These are phyloP conservation scores for Haplosporangium gracile DNA, from an alignment of 192 early-diverging fungal species.

Conservation along the genomic window DNA sequence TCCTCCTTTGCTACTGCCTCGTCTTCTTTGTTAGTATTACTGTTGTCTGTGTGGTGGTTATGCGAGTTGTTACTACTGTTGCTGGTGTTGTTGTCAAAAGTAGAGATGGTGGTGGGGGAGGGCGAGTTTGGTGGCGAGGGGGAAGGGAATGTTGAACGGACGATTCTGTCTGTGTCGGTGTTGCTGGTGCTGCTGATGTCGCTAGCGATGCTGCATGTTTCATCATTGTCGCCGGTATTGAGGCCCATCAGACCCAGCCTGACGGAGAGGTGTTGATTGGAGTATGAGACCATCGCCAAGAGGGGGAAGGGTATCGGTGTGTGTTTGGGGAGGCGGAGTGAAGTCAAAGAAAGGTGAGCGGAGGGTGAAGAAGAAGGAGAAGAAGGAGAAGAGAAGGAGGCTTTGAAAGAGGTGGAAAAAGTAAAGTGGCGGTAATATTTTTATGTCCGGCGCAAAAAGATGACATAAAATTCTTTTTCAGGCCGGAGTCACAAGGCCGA, in stretches of 20 bases:
- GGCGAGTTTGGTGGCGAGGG: conserved; percentile 1
- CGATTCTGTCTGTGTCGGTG: not conserved
- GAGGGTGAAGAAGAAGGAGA: not conserved
- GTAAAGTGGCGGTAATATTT: not conserved
- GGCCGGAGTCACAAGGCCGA: not conserved
- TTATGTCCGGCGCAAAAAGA: not conserved
- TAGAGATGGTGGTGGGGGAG: not conserved
- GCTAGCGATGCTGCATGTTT: not conserved
- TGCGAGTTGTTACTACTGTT: not conserved
- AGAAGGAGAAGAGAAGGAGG: not conserved
- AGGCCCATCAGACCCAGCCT: not conserved
- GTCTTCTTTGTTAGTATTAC: not conserved
- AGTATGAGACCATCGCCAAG: not conserved
- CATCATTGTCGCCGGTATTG: not conserved
- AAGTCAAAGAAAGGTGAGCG: not conserved
- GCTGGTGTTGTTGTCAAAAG: not conserved
- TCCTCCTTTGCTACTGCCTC: not conserved
- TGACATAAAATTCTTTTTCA: not conserved
- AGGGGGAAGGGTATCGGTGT: not conserved
- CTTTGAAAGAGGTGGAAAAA: not conserved
- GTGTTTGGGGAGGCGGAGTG: not conserved
- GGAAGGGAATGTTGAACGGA: not conserved
- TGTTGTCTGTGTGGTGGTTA: not conserved
- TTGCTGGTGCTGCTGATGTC: conserved; percentile 1
- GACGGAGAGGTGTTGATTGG: conserved; percentile 1